Evolutionary conservation across 176 grass and related monocot species (phyloP).

Genomic region (Tuctoria greenei): DNA sequence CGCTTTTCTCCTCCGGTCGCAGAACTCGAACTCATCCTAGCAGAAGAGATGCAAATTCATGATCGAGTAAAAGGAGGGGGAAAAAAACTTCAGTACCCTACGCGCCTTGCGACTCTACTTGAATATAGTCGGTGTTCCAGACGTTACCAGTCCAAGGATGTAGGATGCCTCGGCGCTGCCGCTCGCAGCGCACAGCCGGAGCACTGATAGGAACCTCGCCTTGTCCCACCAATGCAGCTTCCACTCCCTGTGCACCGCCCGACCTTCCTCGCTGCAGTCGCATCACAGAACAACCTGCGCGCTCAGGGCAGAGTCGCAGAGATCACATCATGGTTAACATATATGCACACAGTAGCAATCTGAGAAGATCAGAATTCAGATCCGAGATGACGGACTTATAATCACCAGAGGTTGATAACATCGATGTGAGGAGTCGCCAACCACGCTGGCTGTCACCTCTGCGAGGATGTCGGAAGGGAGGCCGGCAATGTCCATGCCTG

Average conservation of each 20-base stretch:
- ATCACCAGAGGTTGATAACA: not conserved
- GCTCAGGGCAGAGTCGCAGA: not conserved
- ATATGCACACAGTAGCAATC: not conserved
- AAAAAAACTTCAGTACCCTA: too few relatives aligned
- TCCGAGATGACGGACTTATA: not conserved
- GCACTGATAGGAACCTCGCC: constrained; percentile 35
- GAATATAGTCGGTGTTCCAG: not conserved
- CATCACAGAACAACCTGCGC: constrained; percentile 38
- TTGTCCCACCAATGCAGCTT: constrained; percentile 51
- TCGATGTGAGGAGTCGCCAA: too few relatives aligned
- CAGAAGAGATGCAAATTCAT: not conserved
- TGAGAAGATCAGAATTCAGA: not conserved
- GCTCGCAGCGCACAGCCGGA: constrained; percentile 36
- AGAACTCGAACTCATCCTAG: constrained; percentile 47
- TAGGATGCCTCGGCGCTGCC: constrained; percentile 42
- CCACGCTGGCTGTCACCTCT: too few relatives aligned
- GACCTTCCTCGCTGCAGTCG: constrained; percentile 31
- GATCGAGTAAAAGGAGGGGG: not conserved
- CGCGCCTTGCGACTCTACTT: not conserved
- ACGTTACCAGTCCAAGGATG: constrained; percentile 44
- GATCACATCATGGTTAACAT: not conserved
- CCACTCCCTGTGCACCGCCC: constrained; percentile 40
- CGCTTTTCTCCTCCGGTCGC: constrained; percentile 25
- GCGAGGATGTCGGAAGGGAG: too few relatives aligned
- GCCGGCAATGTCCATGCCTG: too few relatives aligned